These are phyloP conservation scores for Colletotrichum sp. DNA, from an alignment of 2,329 filamentous ascomycete genomes.

Conservation along the genomic window DNA sequence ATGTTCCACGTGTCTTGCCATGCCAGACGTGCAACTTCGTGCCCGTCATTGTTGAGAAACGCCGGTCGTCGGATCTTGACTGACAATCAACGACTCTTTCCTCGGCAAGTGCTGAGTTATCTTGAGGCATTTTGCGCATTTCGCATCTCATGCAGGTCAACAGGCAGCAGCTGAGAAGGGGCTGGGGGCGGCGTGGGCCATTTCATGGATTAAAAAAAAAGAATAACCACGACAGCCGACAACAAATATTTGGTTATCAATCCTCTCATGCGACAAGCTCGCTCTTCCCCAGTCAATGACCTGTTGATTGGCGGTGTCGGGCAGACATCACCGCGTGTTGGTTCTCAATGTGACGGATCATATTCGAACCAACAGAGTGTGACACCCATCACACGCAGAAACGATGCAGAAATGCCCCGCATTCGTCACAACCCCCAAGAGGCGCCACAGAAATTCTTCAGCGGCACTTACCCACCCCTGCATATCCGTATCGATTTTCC, in stretches of 20 bases:
- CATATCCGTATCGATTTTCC: background rate
- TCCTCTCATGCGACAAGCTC: background rate
- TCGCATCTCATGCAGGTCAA: background rate
- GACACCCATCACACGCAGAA: background rate
- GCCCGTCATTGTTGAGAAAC: background rate
- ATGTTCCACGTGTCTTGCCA: background rate
- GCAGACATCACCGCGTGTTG: background rate
- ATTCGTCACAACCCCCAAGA: background rate
- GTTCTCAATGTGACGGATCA: background rate
- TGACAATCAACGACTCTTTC: background rate
- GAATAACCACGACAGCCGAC: background rate
- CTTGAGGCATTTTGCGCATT: background rate
- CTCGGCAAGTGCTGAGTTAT: background rate
- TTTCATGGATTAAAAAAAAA: background rate
- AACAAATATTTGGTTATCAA: background rate
- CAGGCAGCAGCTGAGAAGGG: background rate
- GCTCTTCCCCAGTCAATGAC: background rate
- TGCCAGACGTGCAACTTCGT: background rate
- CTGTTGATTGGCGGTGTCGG: background rate
- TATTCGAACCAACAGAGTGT: background rate
- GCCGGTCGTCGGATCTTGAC: background rate
- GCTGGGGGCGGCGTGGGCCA: background rate
- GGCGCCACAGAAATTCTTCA: background rate
- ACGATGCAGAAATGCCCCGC: background rate
- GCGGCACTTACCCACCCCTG: background rate